Conservation (phyloP, 441 rosid genomes). For the Corymbia citriodora region DNA sequence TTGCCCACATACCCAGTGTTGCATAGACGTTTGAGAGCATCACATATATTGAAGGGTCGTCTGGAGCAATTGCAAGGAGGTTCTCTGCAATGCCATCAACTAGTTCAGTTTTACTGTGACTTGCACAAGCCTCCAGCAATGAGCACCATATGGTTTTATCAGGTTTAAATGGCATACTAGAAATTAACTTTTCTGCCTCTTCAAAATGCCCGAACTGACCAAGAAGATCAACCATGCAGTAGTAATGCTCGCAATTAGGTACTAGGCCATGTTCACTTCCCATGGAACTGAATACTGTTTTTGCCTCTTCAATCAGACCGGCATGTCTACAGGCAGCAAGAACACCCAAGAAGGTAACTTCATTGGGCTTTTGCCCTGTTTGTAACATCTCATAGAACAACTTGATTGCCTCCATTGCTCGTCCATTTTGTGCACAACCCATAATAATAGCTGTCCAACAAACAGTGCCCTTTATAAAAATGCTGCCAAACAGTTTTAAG, state of each 20-base stretch:
- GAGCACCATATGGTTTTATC: constrained; percentile 67
- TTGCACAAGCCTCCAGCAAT: constrained; percentile 54
- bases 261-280: constrained; percentile 34
- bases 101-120: constrained; percentile 36
- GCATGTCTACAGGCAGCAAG: constrained; percentile 69
- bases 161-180: constrained; percentile 48
- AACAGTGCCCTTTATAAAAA: constrained; percentile 39
- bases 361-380: constrained; percentile 52
- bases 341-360: constrained; percentile 56
- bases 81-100: constrained; percentile 29
- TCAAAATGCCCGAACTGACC: constrained; percentile 52
- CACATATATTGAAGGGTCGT: constrained; percentile 52
- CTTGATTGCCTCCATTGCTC: constrained; percentile 37
- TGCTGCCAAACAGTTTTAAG: constrained; percentile 33
- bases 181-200: constrained; percentile 42
- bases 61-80: constrained; percentile 27
- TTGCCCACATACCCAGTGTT: constrained; percentile 61
- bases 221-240: constrained; percentile 63
- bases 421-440: constrained; percentile 72
- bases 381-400: constrained; percentile 41
- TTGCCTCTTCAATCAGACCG: constrained; percentile 47
- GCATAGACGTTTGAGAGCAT: constrained; percentile 63
- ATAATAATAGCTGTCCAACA: constrained; percentile 67
- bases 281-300: constrained; percentile 41
- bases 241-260: constrained; percentile 59